A percentile compares a stretch with the other conserved stretches of the same genome.
Evolutionary conservation across 2,329 filamentous ascomycete genomes (phyloP).

Genomic region (Trichoderma citrinoviride): DNA sequence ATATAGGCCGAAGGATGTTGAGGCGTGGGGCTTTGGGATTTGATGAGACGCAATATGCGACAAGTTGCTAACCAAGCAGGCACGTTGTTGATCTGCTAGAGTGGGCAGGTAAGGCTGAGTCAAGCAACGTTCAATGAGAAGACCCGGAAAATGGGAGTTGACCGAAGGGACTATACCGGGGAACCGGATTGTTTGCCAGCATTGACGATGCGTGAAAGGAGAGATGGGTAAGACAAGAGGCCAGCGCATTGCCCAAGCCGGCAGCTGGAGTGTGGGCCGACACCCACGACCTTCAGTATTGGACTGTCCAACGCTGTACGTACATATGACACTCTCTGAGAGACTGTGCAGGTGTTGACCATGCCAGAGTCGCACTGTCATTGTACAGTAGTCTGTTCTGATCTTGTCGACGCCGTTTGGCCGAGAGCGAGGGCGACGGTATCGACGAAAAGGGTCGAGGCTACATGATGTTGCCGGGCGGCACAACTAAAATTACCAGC

Average conservation of each 20-base stretch:
- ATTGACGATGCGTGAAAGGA: conserved; percentile 4
- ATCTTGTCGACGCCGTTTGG: not conserved
- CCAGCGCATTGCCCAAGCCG: conserved; percentile 7
- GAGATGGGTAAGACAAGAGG: conserved; percentile 17
- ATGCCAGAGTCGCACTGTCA: not conserved
- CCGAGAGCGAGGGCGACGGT: not conserved
- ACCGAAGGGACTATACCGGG: conserved; percentile 5
- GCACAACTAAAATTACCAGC: not conserved
- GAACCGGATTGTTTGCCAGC: not conserved
- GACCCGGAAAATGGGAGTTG: not conserved
- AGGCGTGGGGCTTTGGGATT: conserved; percentile 23
- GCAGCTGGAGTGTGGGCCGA: conserved; percentile 12
- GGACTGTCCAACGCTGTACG: conserved; percentile 12
- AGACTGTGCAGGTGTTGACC: conserved; percentile 11
- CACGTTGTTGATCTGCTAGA: conserved; percentile 18
- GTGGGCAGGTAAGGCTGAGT: conserved; percentile 15
- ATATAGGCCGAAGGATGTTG: conserved; percentile 2
- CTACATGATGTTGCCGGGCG: not conserved
- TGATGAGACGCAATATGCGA: conserved; percentile 26
- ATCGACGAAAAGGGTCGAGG: not conserved
- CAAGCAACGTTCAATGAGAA: conserved; percentile 1
- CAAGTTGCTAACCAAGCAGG: conserved; percentile 22
- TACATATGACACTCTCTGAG: conserved; percentile 3
- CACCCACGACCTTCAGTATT: not conserved
- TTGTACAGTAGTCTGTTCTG: not conserved